Evolutionary conservation across 1,284 basidiomycete genomes (phyloP), one percentile per base, ranked within the genome.

Genomic region (Moniliophthora roreri): DNA sequence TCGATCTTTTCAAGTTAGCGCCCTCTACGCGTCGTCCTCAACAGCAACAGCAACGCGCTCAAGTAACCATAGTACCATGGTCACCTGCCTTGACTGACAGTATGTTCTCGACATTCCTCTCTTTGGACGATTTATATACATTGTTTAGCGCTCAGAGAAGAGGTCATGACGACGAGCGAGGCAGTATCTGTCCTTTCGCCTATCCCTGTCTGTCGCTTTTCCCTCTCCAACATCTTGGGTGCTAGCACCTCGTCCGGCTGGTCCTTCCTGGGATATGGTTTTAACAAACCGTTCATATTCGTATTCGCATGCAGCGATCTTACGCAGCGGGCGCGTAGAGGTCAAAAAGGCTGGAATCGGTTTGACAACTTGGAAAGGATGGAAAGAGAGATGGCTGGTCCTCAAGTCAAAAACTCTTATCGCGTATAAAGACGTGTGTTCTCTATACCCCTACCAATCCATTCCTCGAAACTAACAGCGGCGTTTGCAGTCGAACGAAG

Each of bases 351-450:
- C 53, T 1, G 49, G 53, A n/a, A 45, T 55, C 11, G 34, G 44
- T 13, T 32, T 46, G 24, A 32, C 49, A 26, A 45, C 49, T 18
- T 51, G 32, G 49, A 51, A 51, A 35, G 49, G 49, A 36, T 61
- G 60, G 58, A 51, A 54, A 51, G 46, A 59, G 21, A 53, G 53
- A 41, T 60, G 58, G 58, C 28, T 62, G 37, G 56, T 62, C 32
- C 50, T 62, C 23, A 59, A 52, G 24, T 47, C 61, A 10, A 54
- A 42, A 16, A 55, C 36, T 36, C 48, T 62, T 1, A 52, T 50
- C 5, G 54, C 57, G 13, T 59, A 59, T 51, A 58, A 58, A 50
- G 60, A 58, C 37, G 59, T 59, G 15, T 37, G 59, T 51, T 16
- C 3, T 41, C 15, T 24, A 34, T 21, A 16, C n/a, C 28, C 13